Base-by-base conservation (phyloP, 805 yeast species). In the Myxozyma vanderwaltii region DNA sequence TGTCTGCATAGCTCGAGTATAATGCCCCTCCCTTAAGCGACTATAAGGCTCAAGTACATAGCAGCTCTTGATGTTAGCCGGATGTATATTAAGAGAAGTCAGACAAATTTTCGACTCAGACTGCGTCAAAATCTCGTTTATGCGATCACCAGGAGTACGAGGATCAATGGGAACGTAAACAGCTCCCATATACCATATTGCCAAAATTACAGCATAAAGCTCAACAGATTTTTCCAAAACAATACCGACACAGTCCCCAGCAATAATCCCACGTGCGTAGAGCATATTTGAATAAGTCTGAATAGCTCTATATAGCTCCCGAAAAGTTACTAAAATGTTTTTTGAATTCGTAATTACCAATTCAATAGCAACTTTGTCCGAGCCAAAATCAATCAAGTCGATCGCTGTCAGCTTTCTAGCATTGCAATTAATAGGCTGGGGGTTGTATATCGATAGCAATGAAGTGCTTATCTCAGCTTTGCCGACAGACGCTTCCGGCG, bases 171-270 rank as follows among this genome's bases (percentile, higher is more conserved):
- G 68, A 29, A 63, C 59, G 43, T 62, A 65, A 24, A 61, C 54
- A 17, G 68, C 67, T 7, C 68, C 68, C 24, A 58, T 40, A 3
- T 19, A 43, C 56, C 67, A 56, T 3, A 61, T 50, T 4, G 67
- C 67, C 38, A 54, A 21, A 10, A 65, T 44, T 5, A 48, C 19
- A 1, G 57, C 56, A 38, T 65, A 65, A 10, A 64, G 57, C 35
- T 61, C 61, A 10, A 60, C 35, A 8, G 58, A 56, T 33, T 60
- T 60, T 2, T 38, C 21, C 39, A 60, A 13, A 13, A 49, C 46
- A 21, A 60, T 60, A 7, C 47, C 51, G 12, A 60, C 58, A 53
- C 10, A n/a, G 12, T 51, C 60, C 7, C 38, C 39, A 8, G 12
- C 21, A 24, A 15, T 29, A 13, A 60, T 39, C 2, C 61, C 58